Evolutionary conservation across 163 green algal genomes (phyloP).

Genomic region (Chlorella variabilis): DNA sequence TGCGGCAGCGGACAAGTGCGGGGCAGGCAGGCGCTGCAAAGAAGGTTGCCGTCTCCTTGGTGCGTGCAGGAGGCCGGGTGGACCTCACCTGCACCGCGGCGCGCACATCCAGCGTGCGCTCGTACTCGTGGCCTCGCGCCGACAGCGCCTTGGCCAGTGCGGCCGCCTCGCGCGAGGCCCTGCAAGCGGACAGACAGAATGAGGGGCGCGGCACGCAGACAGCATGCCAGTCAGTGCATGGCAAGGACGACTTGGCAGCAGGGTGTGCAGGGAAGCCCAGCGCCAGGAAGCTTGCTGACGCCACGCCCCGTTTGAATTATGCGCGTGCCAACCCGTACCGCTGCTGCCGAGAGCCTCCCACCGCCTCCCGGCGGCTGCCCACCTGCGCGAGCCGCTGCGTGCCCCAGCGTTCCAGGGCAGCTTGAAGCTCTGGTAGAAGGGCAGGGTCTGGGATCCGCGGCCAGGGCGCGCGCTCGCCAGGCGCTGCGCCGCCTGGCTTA

Average conservation of each 20-base stretch:
- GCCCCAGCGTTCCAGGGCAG: constrained; percentile 36
- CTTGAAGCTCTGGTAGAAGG: constrained; percentile 44
- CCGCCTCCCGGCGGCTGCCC: too few relatives aligned
- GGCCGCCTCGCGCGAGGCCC: constrained; percentile 13
- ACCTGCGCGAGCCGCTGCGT: constrained; percentile 11
- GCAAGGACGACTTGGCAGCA: too few relatives aligned
- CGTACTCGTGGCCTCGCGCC: constrained; percentile 35
- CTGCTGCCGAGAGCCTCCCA: too few relatives aligned
- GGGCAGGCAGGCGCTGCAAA: too few relatives aligned
- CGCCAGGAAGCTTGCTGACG: too few relatives aligned
- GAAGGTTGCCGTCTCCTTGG: too few relatives aligned
- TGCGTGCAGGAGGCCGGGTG: not conserved
- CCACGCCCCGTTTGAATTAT: too few relatives aligned
- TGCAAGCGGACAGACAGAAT: constrained; percentile 6
- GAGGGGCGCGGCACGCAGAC: not conserved
- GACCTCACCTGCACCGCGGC: constrained; percentile 40
- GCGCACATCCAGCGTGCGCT: constrained; percentile 41
- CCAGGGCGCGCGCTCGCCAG: not conserved
- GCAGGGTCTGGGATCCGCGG: constrained; percentile 3
- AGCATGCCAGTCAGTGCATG: too few relatives aligned
- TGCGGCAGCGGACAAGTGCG: too few relatives aligned
- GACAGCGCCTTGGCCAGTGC: constrained; percentile 35
- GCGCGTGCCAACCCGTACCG: too few relatives aligned
- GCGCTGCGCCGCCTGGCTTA: constrained; percentile 31
- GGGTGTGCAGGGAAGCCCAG: not conserved